Conservation (phyloP, 2,329 filamentous ascomycete species). For the Colletotrichum paranaense region DNA sequence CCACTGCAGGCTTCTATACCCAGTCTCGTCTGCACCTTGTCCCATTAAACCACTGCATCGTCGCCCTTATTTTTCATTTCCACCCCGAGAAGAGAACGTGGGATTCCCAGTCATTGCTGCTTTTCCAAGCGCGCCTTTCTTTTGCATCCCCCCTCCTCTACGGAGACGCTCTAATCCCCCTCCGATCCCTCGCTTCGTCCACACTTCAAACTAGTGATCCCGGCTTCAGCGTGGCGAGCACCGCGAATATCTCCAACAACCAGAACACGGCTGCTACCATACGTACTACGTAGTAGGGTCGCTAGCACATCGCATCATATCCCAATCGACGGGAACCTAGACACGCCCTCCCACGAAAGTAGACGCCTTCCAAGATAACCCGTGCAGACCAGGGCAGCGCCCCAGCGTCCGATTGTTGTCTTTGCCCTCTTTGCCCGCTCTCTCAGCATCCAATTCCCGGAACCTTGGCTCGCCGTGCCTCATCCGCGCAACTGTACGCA, state of each 20-base stretch:
- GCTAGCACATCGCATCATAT: neutral
- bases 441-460: neutral
- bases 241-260: conserved; percentile 1
- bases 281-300: neutral
- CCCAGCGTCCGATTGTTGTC: conserved; percentile 1
- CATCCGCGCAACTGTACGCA: neutral
- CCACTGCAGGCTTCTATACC: conserved; percentile 1
- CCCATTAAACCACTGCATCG: conserved; percentile 29
- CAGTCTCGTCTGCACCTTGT: neutral
- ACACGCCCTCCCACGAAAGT: neutral
- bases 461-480: conserved; percentile 13
- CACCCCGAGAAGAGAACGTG: neutral
- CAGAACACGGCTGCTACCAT: neutral
- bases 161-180: neutral
- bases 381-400: conserved; percentile 18
- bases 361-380: neutral
- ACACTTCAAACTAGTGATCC: neutral
- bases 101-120: conserved; percentile 8
- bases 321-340: neutral
- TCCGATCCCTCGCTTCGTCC: conserved; percentile 3
- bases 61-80: conserved; percentile 27
- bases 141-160: conserved; percentile 12
- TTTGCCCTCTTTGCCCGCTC: neutral
- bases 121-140: conserved; percentile 21
- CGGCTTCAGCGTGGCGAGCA: neutral